Evolutionary conservation across 2,329 filamentous ascomycete species (phyloP).

Genomic region (Akanthomyces dipterigenus): DNA sequence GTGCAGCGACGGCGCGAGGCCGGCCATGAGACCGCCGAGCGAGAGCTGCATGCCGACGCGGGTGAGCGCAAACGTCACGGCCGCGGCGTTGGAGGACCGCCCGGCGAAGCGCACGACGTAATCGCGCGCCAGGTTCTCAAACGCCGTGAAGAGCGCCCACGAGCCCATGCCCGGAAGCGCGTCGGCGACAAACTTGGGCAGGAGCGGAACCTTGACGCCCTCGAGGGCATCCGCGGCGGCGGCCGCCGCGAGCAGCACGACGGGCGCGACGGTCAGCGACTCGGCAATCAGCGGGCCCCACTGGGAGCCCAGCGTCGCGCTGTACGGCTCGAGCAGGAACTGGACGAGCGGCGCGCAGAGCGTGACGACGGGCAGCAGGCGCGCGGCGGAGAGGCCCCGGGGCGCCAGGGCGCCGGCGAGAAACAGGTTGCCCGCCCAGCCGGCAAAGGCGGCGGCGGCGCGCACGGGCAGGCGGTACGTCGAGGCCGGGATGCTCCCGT

Average conservation of each 20-base stretch:
- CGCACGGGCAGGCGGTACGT: slow-evolving; percentile 64
- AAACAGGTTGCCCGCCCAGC: slow-evolving; percentile 61
- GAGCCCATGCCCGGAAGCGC: slow-evolving; percentile 58
- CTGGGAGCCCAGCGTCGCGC: slow-evolving; percentile 56
- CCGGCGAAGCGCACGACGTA: slow-evolving; percentile 9
- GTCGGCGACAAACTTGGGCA: slow-evolving; percentile 54
- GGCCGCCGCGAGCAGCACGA: slow-evolving; percentile 57
- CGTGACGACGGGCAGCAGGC: slow-evolving; percentile 64
- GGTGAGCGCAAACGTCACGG: slow-evolving; percentile 54
- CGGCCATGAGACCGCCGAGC: slow-evolving; percentile 57
- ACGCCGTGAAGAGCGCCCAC: slow-evolving; percentile 57
- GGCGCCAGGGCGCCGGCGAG: slow-evolving; percentile 30
- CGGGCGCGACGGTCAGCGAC: slow-evolving; percentile 61
- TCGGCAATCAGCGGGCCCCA: slow-evolving; percentile 74
- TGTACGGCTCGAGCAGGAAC: slow-evolving; percentile 61
- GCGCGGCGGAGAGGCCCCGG: slow-evolving; percentile 37
- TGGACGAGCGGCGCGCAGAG: slow-evolving; percentile 70
- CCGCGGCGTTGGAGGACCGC: not conserved
- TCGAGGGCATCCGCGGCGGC: slow-evolving; percentile 60
- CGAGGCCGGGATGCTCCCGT: slow-evolving; percentile 73
- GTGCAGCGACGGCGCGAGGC: slow-evolving; percentile 62
- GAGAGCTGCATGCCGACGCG: slow-evolving; percentile 66
- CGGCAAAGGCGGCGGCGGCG: slow-evolving; percentile 59
- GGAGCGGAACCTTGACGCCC: slow-evolving; percentile 45
- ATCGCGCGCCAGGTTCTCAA: slow-evolving; percentile 26